Evolutionary conservation across 352 stramenopile genomes (phyloP).

Genomic region (Globisporangium lucens): DNA sequence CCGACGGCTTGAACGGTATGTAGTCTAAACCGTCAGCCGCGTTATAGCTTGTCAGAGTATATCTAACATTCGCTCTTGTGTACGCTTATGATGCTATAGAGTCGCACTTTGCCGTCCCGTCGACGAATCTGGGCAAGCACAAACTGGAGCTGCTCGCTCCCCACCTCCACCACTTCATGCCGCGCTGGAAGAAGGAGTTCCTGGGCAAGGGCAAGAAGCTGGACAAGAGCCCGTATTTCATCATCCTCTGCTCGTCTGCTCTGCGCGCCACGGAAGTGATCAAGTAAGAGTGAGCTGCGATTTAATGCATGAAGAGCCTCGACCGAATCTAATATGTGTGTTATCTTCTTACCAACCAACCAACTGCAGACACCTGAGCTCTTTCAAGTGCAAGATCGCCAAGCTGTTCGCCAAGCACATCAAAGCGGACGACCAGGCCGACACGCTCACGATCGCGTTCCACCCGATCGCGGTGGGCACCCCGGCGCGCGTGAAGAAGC

Average conservation of each 20-base stretch:
- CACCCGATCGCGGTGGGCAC: constrained; percentile 81
- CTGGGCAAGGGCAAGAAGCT: constrained; percentile 65
- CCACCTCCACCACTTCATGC: constrained; percentile 74
- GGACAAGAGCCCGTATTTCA: constrained; percentile 89
- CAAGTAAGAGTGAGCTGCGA: constrained; percentile 55
- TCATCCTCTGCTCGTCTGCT: constrained; percentile 92
- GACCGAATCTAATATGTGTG: background rate
- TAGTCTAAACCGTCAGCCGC: too few species aligned
- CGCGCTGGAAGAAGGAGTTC: constrained; percentile 77
- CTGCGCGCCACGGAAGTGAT: constrained; percentile 90
- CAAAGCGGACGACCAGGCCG: constrained; percentile 87
- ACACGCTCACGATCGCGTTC: constrained; percentile 70
- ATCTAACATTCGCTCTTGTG: background rate
- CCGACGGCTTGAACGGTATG: constrained; percentile 62
- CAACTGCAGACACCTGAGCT: constrained; percentile 49
- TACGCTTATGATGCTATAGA: constrained; percentile 30
- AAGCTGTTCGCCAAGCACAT: constrained; percentile 97
- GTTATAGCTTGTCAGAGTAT: background rate
- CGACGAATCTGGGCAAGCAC: constrained; percentile 72
- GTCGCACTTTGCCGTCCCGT: constrained; percentile 53
- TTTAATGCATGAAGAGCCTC: background rate
- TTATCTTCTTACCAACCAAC: background rate
- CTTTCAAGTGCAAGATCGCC: constrained; percentile 89
- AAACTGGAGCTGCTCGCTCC: constrained; percentile 64
- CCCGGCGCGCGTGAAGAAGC: constrained; percentile 69